These are phyloP conservation scores for Guadua angustifolia DNA, from an alignment of 176 grass and related monocot genomes.

Conservation along the genomic window DNA sequence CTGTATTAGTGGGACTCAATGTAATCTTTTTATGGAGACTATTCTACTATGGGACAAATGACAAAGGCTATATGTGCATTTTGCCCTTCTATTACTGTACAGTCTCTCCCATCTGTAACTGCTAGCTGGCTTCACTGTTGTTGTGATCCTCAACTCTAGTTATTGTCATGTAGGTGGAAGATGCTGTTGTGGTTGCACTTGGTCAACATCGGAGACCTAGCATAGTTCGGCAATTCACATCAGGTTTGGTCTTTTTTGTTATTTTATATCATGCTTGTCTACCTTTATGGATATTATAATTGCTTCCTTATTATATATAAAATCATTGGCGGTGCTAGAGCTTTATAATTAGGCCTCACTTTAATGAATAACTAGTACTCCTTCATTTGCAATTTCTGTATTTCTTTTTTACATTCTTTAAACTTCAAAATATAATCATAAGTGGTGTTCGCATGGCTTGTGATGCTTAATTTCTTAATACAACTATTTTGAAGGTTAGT, in stretches of 20 bases:
- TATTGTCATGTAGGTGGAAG: constrained; percentile 78
- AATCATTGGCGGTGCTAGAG: constrained; percentile 10
- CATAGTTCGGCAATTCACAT: constrained; percentile 90
- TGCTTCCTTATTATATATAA: constrained; percentile 4
- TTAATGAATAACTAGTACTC: neutral
- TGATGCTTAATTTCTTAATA: neutral
- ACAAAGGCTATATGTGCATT: constrained; percentile 15
- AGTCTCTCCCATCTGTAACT: constrained; percentile 23
- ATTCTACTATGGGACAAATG: constrained; percentile 14
- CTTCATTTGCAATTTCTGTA: neutral
- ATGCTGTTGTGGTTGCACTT: constrained; percentile 92
- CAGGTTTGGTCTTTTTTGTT: constrained; percentile 62
- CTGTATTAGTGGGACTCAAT: constrained; percentile 12
- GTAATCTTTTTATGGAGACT: neutral
- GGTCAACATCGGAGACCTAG: constrained; percentile 85
- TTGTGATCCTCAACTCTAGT: constrained; percentile 5
- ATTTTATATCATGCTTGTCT: constrained; percentile 31
- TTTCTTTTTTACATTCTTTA: neutral
- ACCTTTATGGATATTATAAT: constrained; percentile 1
- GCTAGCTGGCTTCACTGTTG: constrained; percentile 35
- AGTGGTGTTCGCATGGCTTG: neutral
- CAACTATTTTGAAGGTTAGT: constrained; percentile 10
- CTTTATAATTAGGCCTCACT: neutral
- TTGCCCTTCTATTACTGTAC: neutral
- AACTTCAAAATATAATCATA: neutral